Conservation (phyloP, 192 early-diverging fungal species). For the Coemansia sp. region DNA sequence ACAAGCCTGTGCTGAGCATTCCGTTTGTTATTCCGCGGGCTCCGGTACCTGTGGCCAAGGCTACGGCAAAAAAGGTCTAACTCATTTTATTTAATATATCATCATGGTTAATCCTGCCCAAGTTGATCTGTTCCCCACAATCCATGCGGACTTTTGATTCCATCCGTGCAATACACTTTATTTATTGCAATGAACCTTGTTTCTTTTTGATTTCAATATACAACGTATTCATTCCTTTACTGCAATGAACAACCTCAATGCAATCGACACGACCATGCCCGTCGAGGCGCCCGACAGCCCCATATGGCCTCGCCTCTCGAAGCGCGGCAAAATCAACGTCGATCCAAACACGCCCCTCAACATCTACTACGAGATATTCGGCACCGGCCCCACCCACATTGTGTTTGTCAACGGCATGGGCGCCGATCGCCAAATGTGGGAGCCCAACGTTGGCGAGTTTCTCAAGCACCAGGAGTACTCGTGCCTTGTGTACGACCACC, state of each 20-base stretch:
- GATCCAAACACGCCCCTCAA: constrained; percentile 4
- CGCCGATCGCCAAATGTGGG: constrained; percentile 55
- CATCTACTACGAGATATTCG: constrained; percentile 52
- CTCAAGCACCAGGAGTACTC: constrained; percentile 61
- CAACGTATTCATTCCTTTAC: background rate
- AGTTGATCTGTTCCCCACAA: no score
- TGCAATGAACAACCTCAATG: constrained; percentile 21
- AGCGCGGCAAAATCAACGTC: constrained; percentile 42
- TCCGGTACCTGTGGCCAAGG: constrained; percentile 4
- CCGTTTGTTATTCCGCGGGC: constrained; percentile 36
- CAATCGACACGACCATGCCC: constrained; percentile 48
- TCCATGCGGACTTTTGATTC: background rate
- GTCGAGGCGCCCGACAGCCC: constrained; percentile 45
- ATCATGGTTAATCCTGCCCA: background rate
- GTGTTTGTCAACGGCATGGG: constrained; percentile 53
- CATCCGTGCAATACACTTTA: background rate
- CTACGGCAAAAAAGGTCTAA: background rate
- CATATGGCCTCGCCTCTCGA: constrained; percentile 32
- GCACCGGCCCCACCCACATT: constrained; percentile 20
- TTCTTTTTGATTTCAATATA: background rate
- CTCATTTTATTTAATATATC: background rate
- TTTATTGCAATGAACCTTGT: background rate
- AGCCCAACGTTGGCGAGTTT: constrained; percentile 57
- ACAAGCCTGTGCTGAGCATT: constrained; percentile 35
- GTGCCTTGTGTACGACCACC: constrained; percentile 76